Base-by-base conservation (phyloP, 2,329 filamentous ascomycete species). In the Didymella glomerata region DNA sequence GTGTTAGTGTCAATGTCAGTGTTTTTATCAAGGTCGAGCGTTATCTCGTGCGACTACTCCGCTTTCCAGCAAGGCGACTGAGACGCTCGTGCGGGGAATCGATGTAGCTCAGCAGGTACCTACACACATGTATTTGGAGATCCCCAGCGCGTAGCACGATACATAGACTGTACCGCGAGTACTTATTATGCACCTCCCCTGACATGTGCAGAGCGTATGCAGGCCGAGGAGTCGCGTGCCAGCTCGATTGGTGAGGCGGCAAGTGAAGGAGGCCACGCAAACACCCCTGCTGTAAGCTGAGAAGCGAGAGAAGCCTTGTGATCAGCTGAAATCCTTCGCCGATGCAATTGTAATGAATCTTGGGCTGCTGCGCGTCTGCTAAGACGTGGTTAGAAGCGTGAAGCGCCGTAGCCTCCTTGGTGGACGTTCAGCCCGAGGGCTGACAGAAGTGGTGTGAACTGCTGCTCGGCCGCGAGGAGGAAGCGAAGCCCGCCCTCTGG, bases 401-500 rank as follows among this genome's bases (percentile, higher is more conserved):
- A 40, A 38, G 49, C 45, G 50, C 56, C 49, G 50, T 53, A 40
- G 18, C 32, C 32, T 40, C 48, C 34, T 53, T 38, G 49, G 30
- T 48, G 55, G 49, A 41, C 34, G 14, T 36, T 41, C 38, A 48
- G 36, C 38, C 55, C 55, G 49, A 48, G 42, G 22, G 45, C 55
- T 53, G 49, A 45, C n/a, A 11, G 30, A 20, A 40, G 46, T 62
- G 51, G 46, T 58, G 61, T 66, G 65, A 63, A 60, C 56, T 61
- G 49, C 27, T 48, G 60, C 50, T 59, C 50, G 42, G 44, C 34
- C 28, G 25, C 40, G 54, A 55, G 54, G n/a, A 41, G 28, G 50
- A 53, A 62, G 48, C 54, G 32, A 54, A 18, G 34, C 34, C 24
- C 30, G 62, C 41, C 38, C 46, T 44, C 24, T 62, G 30, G 63